Evolutionary conservation across 2,329 filamentous ascomycete species (phyloP).

Genomic region (Pseudogymnoascus sp.): DNA sequence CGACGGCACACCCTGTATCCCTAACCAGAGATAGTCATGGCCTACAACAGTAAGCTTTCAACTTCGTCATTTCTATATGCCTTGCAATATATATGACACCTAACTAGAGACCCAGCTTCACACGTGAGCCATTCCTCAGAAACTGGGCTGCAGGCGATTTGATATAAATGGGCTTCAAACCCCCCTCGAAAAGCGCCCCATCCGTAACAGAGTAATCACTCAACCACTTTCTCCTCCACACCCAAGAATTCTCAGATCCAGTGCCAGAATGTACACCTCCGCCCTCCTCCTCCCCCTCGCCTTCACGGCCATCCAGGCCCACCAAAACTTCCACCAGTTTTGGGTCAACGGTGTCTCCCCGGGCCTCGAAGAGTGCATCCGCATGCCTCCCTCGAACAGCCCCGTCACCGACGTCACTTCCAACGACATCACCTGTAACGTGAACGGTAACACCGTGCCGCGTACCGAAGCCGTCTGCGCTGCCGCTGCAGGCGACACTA

Average conservation of each 20-base stretch:
- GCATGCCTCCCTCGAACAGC: constrained; percentile 42
- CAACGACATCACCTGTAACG: constrained; percentile 44
- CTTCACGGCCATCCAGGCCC: constrained; percentile 27
- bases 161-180: background rate
- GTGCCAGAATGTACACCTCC: background rate
- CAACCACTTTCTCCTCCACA: background rate
- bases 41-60: background rate
- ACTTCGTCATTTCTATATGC: background rate
- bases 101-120: background rate
- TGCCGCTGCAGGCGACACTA: constrained; percentile 29
- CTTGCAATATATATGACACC: constrained; percentile 1
- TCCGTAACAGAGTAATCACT: background rate
- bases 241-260: background rate
- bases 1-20: background rate
- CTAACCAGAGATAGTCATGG: background rate
- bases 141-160: background rate
- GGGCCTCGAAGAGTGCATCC: constrained; percentile 37
- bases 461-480: constrained; percentile 27
- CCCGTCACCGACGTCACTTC: constrained; percentile 31
- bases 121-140: background rate
- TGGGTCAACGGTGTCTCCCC: constrained; percentile 34
- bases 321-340: constrained; percentile 37
- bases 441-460: constrained; percentile 23
- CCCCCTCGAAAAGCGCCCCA: background rate
- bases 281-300: background rate